Percentiles rank a stretch among this genome's conserved stretches.
Evolutionary conservation across 305 asterid species (phyloP).

Genomic region (Fraxinus velutina): DNA sequence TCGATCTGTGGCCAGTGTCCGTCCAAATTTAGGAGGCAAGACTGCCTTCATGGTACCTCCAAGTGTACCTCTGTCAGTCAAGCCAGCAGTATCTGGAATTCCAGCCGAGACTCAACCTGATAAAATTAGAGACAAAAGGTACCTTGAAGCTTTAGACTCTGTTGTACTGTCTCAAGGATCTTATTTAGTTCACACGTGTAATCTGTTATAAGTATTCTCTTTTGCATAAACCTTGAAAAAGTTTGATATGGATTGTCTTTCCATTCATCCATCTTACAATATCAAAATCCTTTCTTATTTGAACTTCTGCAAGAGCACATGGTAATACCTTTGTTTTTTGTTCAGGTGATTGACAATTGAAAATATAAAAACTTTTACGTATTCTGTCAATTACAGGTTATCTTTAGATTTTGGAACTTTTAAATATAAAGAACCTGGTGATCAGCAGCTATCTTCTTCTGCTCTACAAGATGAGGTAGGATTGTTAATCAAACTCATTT

Average conservation of each 20-base stretch:
- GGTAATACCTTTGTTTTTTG: background rate
- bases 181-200: background rate
- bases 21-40: slow-evolving; percentile 51
- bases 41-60: slow-evolving; percentile 50
- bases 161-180: background rate
- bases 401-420: slow-evolving; percentile 88
- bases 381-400: slow-evolving; percentile 43
- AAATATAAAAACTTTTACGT: background rate
- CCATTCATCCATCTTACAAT: background rate
- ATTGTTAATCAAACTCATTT: background rate
- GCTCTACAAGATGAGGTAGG: slow-evolving; percentile 93
- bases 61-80: slow-evolving; percentile 46
- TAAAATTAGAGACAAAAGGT: slow-evolving; percentile 62
- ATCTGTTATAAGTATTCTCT: background rate
- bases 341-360: background rate
- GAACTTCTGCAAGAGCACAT: background rate
- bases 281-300: background rate
- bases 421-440: slow-evolving; percentile 59
- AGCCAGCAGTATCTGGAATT: slow-evolving; percentile 37
- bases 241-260: background rate
- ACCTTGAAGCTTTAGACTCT: background rate
- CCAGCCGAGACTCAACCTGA: slow-evolving; percentile 49
- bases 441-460: slow-evolving; percentile 60
- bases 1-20: slow-evolving; percentile 37
- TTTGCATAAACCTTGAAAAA: background rate